Evolutionary conservation across 2,329 filamentous ascomycete genomes (phyloP).

Genomic region (Fonsecaea multimorphosa): DNA sequence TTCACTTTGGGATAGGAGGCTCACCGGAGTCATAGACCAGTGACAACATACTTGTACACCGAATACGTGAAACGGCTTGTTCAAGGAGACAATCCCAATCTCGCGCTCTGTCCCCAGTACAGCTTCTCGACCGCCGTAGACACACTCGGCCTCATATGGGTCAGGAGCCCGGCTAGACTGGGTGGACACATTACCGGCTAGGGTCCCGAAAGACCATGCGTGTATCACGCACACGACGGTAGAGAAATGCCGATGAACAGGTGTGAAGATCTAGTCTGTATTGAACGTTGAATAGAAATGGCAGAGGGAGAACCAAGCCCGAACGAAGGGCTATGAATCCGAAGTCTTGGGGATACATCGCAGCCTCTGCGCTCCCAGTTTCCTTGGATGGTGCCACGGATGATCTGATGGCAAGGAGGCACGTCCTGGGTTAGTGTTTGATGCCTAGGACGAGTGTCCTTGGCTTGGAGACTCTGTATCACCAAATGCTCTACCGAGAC

Average conservation of each 20-base stretch:
- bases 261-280: not conserved
- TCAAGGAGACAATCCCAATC: not conserved
- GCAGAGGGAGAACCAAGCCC: too few relatives aligned
- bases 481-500: not conserved
- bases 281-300: too few relatives aligned
- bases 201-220: not conserved
- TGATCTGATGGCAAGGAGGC: not conserved
- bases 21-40: not conserved
- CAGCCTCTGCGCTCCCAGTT: not conserved
- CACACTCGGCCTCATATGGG: not conserved
- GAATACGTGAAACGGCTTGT: not conserved
- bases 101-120: not conserved
- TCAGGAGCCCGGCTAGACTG: not conserved
- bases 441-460: too few relatives aligned
- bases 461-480: not conserved
- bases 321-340: too few relatives aligned
- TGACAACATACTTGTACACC: not conserved
- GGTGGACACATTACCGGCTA: not conserved
- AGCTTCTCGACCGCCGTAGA: not conserved
- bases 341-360: too few relatives aligned
- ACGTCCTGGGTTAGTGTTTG: too few relatives aligned
- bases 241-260: not conserved
- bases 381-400: too few relatives aligned
- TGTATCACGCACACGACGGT: not conserved
- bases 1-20: not conserved